Evolutionary conservation across 2,329 filamentous ascomycete species (phyloP), one percentile per base, ranked within the genome.

Genomic region (Paecilomyces niveus): DNA sequence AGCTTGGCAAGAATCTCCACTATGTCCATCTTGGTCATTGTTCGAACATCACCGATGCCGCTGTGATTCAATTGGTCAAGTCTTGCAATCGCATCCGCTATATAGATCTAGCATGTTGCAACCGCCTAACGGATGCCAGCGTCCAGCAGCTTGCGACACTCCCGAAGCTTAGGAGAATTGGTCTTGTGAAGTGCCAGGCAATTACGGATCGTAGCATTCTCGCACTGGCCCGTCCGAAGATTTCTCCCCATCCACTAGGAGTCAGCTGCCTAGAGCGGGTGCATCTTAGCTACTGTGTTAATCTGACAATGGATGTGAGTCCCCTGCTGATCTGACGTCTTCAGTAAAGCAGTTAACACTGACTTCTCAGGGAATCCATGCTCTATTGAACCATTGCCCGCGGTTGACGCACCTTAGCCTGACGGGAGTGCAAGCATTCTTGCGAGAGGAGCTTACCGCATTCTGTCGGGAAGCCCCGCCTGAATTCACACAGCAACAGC

Each of bases 21-120:
- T 97, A 96, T 72, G 88, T 99, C 56, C 94, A 99, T 70, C 82
- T 99, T 1, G 94, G 94, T 9, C 94, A 99, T 73, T 99, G 94
- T 74, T 85, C 85, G 29, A 86, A 92, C 53, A 92, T 99, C 69
- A 97, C 93, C 0, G 94, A 99, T 69, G 82, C 86, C 35, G 92
- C 91, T 1, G 91, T 99, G 18, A 89, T 89, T 66, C 87, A 86
- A 57, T 81, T 99, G 32, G 91, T 97, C 45, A 87, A 88, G 64
- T 81, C 81, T 56, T 99, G 94, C 80, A 97, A 93, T 68, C 86
- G 94, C 24, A 97, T 99, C 64, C 85, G 94, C 57, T 99, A 99
- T 72, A 99, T 99, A 63, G 94, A 99, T 71, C 79, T 99, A 51
- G 94, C 94, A n/a, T 97, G 94, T 77, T 99, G 94, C 74, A 85